Base-by-base conservation (phyloP, 2,329 filamentous ascomycete species). In the Aurifilum marmelostoma region DNA sequence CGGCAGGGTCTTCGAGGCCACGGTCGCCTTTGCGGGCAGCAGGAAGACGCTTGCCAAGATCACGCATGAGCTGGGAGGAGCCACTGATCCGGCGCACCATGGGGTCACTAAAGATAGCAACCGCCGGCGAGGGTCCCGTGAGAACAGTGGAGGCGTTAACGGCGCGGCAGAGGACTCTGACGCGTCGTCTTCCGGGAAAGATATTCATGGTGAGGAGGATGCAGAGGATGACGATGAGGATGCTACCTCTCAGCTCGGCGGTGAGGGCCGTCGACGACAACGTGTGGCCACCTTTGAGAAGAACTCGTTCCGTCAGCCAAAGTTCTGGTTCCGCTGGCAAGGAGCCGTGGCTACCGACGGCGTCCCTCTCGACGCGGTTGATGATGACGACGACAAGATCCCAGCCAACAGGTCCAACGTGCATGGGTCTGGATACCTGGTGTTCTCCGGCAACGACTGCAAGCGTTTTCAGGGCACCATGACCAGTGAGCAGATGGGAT, bases 311-410 rank as follows among this genome's bases (percentile, higher is more conserved):
- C 69, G 72, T 8, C 70, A 72, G 41, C 73, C 74, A 58, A 75
- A 76, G 65, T 75, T 75, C 63, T 75, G 75, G 72, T 64, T 73
- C 5, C 67, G 68, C 61, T 75, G 72, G 71, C 71, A 72, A 21
- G 70, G 72, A 2, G 34, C 34, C 16, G 9, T 66, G 3, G 56
- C 43, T 7, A 64, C 60, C 9, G 37, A 61, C 7, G 61, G 52
- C 47, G 59, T 56, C n/a, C 59, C n/a, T 37, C n/a, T 43, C 39
- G 59, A 43, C 21, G 8, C 39, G 34, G 27, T 24, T 14, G 59
- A 43, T 11, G 59, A 29, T 18, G 21, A 14, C 14, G 34, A 24
- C 32, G 56, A 59, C 32, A 32, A 34, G 24, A 32, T 2, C 21
- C 9, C 62, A 9, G 14, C 8, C 11, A 29, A 43, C 2, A 65